phyloP scores from a whole-genome alignment of 106 monocot species.

The Vanilla planifolia region DNA sequence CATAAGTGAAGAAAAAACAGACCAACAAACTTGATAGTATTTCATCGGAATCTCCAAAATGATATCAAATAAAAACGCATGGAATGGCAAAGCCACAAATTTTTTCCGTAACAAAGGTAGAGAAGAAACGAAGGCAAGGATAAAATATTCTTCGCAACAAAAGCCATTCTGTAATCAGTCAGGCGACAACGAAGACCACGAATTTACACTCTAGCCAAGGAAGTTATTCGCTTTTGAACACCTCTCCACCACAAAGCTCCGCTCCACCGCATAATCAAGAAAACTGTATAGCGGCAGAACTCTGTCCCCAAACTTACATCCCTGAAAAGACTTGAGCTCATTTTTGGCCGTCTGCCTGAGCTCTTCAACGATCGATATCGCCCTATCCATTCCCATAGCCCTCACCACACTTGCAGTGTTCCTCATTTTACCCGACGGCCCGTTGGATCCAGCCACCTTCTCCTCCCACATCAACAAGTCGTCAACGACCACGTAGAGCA shows the following conservation, averaged over 20 bases:
- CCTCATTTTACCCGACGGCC: slow-evolving; percentile 41
- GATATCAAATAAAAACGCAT: too few species aligned
- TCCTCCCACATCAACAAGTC: slow-evolving; percentile 56
- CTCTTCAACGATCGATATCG: slow-evolving; percentile 55
- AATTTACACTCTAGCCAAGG: too few species aligned
- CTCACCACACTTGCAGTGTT: slow-evolving; percentile 65
- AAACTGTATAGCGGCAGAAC: slow-evolving; percentile 64
- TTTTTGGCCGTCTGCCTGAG: slow-evolving; percentile 41
- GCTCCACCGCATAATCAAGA: slow-evolving; percentile 73
- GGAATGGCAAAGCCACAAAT: too few species aligned
- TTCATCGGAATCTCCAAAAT: too few species aligned
- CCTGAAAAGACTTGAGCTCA: slow-evolving; percentile 37
- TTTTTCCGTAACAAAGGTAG: too few species aligned
- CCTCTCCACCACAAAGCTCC: slow-evolving; percentile 36
- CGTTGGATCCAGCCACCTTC: slow-evolving; percentile 13
- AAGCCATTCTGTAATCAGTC: too few species aligned
- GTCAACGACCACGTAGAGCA: slow-evolving; percentile 66
- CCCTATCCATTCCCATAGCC: slow-evolving; percentile 52
- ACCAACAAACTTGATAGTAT: too few species aligned
- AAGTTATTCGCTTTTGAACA: neutral
- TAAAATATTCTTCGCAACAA: too few species aligned
- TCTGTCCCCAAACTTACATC: slow-evolving; percentile 47
- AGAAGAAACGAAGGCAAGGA: too few species aligned
- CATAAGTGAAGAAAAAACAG: too few species aligned
- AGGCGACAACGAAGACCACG: too few species aligned